These are phyloP conservation scores for Verticillium nubilum DNA, from an alignment of 2,329 filamentous ascomycete species.

Conservation along the genomic window DNA sequence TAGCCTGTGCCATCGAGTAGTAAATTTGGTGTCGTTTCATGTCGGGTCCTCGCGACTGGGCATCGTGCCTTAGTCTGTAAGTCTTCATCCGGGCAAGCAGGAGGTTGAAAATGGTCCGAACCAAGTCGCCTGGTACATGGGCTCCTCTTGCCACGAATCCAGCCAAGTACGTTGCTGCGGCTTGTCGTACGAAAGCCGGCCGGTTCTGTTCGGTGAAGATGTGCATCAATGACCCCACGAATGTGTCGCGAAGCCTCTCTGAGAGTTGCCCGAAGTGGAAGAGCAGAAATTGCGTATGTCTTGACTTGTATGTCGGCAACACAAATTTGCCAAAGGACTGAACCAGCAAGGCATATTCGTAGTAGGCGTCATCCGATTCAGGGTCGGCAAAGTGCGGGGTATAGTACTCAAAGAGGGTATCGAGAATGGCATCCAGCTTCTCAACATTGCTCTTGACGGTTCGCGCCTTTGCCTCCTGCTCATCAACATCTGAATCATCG, in stretches of 20 bases:
- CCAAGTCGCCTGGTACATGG: conserved; percentile 67
- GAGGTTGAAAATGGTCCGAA: conserved; percentile 77
- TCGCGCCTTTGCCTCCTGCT: conserved; percentile 59
- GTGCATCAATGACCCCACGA: conserved; percentile 71
- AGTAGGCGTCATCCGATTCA: conserved; percentile 61
- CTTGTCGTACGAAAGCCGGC: conserved; percentile 58
- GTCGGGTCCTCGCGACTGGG: conserved; percentile 75
- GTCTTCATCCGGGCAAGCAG: conserved; percentile 73
- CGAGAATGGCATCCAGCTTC: conserved; percentile 87
- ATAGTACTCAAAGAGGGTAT: conserved; percentile 82
- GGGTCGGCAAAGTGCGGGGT: conserved; percentile 65
- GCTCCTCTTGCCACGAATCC: conserved; percentile 91
- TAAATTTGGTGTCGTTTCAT: conserved; percentile 77
- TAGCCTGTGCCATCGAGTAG: conserved; percentile 82
- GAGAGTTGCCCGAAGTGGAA: conserved; percentile 92
- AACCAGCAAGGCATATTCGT: conserved; percentile 72
- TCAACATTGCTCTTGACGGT: conserved; percentile 75
- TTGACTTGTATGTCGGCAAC: conserved; percentile 82
- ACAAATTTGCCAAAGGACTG: conserved; percentile 84
- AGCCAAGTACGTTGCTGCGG: conserved; percentile 85
- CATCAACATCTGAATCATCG: conserved; percentile 62
- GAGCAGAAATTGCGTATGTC: conserved; percentile 90
- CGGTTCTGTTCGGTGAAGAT: conserved; percentile 28
- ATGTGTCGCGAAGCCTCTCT: conserved; percentile 71
- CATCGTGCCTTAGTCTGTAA: conserved; percentile 68